A percentile compares a stretch with the other conserved stretches of the same genome.
phyloP scores from a whole-genome alignment of 2,329 filamentous ascomycete genomes.

The Cercospora berteroae region DNA sequence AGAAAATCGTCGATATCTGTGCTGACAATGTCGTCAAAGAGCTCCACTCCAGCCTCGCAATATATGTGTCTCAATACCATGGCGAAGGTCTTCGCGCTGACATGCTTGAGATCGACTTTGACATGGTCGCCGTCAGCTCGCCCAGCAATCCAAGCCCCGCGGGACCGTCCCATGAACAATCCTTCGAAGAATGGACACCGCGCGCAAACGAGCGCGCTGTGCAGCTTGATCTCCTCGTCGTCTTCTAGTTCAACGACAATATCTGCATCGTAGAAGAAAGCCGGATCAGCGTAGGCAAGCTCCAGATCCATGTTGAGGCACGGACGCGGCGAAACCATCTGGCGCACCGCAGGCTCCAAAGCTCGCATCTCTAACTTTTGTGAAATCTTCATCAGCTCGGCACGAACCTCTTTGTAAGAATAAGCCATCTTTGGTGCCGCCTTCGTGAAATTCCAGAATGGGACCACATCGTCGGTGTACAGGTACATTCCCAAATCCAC shows the following conservation, averaged over 20 bases:
- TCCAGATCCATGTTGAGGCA: conserved; percentile 69
- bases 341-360: conserved; percentile 73
- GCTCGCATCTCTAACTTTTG: conserved; percentile 66
- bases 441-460: conserved; percentile 80
- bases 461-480: conserved; percentile 76
- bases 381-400: conserved; percentile 84
- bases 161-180: conserved; percentile 83
- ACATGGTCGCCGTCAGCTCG: conserved; percentile 54
- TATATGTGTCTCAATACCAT: conserved; percentile 82
- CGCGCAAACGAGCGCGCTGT: conserved; percentile 75
- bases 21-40: conserved; percentile 75
- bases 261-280: conserved; percentile 78
- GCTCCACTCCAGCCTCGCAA: conserved; percentile 71
- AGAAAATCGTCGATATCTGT: conserved; percentile 77
- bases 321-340: conserved; percentile 65
- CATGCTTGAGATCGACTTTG: conserved; percentile 77
- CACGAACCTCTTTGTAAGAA: conserved; percentile 75
- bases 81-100: conserved; percentile 69
- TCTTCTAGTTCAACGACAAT: conserved; percentile 75
- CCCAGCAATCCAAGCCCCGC: conserved; percentile 71
- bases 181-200: conserved; percentile 91
- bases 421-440: conserved; percentile 64
- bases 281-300: conserved; percentile 63
- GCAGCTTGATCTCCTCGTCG: conserved; percentile 65
- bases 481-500: conserved; percentile 76